phyloP scores from a whole-genome alignment of 495 filamentous ascomycete genomes.

The Trichoderma asperelloides region DNA sequence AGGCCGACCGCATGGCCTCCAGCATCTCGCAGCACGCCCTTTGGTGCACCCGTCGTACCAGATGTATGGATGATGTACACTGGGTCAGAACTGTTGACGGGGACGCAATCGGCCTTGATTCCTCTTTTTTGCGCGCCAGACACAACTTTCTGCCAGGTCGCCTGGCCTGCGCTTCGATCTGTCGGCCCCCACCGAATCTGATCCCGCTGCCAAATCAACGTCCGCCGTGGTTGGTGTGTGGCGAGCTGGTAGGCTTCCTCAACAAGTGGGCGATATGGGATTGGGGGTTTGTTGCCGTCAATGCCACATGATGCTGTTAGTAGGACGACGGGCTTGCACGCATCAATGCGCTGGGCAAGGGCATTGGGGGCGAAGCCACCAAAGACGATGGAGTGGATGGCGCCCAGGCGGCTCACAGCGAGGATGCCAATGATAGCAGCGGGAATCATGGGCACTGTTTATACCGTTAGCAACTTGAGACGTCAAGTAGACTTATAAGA shows the following conservation, averaged over 20 bases:
- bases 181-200: slow-evolving; percentile 64
- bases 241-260: slow-evolving; percentile 54
- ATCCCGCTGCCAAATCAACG: slow-evolving; percentile 71
- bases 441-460: slow-evolving; percentile 88
- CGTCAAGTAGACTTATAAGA: background rate
- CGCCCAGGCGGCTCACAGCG: slow-evolving; percentile 71
- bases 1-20: slow-evolving; percentile 85
- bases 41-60: slow-evolving; percentile 79
- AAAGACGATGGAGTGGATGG: slow-evolving; percentile 87
- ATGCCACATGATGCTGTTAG: slow-evolving; percentile 90
- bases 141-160: slow-evolving; percentile 71
- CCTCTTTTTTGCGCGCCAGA: slow-evolving; percentile 56
- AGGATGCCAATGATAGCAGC: slow-evolving; percentile 77
- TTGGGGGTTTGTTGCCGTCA: slow-evolving; percentile 71
- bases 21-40: slow-evolving; percentile 77
- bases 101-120: slow-evolving; percentile 59
- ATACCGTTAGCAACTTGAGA: background rate
- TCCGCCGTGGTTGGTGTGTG: slow-evolving; percentile 52
- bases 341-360: slow-evolving; percentile 82
- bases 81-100: slow-evolving; percentile 65
- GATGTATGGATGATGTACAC: slow-evolving; percentile 87
- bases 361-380: slow-evolving; percentile 79
- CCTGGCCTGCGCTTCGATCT: slow-evolving; percentile 53
- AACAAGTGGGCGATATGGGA: slow-evolving; percentile 62
- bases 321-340: slow-evolving; percentile 62